A percentile compares a stretch with the other conserved stretches of the same genome.
Conservation (phyloP, 2,329 filamentous ascomycete genomes). For the Neonectria faginata region DNA sequence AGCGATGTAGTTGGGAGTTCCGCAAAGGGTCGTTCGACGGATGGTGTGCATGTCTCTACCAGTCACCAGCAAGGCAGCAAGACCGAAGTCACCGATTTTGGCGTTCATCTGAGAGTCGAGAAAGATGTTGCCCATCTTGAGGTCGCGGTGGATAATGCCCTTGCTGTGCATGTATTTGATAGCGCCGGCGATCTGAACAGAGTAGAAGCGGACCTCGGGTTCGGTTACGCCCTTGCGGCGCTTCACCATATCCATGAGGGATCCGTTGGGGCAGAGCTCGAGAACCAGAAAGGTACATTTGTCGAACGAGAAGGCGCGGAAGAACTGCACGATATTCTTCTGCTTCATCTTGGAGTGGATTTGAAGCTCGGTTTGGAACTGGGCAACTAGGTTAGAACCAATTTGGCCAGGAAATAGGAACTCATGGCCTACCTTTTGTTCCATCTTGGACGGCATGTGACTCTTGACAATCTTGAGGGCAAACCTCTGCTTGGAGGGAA, state of each 20-base stretch:
- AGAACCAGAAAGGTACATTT: constrained; percentile 93
- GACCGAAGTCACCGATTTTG: constrained; percentile 96
- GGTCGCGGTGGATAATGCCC: constrained; percentile 94
- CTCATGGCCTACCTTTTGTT: constrained; percentile 76
- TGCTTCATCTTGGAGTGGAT: constrained; percentile 99
- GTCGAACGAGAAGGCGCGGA: constrained; percentile 91
- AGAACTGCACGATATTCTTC: constrained; percentile 94
- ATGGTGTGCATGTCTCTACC: constrained; percentile 88
- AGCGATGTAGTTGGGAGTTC: constrained; percentile 98
- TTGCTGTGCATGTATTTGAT: constrained; percentile 98
- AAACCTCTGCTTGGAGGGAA: constrained; percentile 74
- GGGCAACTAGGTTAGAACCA: constrained; percentile 31
- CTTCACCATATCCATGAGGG: constrained; percentile 97
- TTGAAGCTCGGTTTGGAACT: constrained; percentile 87
- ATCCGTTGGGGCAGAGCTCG: constrained; percentile 94
- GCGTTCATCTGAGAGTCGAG: constrained; percentile 95
- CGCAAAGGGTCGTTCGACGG: constrained; percentile 92
- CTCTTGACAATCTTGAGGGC: constrained; percentile 88
- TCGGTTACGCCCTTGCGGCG: constrained; percentile 90
- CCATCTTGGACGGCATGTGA: constrained; percentile 84
- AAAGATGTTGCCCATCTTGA: constrained; percentile 99
- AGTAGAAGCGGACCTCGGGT: constrained; percentile 92
- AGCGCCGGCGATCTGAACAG: constrained; percentile 93
- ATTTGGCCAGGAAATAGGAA: not conserved
- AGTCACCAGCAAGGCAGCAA: constrained; percentile 91